These are phyloP conservation scores for Buddleja alternifolia DNA, from an alignment of 257 asterid species.

Conservation along the genomic window DNA sequence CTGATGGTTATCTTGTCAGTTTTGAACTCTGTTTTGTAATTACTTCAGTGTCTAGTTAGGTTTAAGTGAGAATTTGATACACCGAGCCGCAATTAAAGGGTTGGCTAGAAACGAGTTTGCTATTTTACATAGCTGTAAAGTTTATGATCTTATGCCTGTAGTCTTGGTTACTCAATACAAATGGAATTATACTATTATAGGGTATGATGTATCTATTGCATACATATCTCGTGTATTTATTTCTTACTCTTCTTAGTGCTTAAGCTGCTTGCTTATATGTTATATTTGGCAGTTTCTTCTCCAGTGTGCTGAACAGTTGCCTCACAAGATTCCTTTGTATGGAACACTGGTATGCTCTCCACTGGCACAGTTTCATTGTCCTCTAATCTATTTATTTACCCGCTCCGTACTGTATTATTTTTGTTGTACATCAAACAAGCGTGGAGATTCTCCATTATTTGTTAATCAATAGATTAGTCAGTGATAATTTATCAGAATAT, in stretches of 20 bases:
- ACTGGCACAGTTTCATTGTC: too few relatives aligned
- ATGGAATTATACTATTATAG: background rate
- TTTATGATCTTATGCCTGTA: background rate
- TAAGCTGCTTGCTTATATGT: conserved; percentile 24
- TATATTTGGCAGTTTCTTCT: conserved; percentile 76
- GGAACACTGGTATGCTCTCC: conserved; percentile 83
- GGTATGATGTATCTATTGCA: background rate
- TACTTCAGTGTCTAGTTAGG: background rate
- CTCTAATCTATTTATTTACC: background rate
- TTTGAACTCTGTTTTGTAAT: background rate
- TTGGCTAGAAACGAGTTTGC: background rate
- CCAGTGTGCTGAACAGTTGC: conserved; percentile 94
- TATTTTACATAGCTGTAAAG: background rate
- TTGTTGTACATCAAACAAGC: background rate
- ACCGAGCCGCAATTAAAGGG: background rate
- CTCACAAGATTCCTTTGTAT: conserved; percentile 93
- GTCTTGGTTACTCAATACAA: background rate
- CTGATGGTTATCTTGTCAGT: background rate
- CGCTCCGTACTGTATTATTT: background rate
- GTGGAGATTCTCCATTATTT: background rate
- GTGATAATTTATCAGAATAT: background rate
- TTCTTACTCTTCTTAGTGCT: conserved; percentile 6
- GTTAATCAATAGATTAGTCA: conserved; percentile 4
- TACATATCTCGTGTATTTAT: background rate
- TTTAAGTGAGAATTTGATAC: background rate